Evolutionary conservation across 2,329 filamentous ascomycete genomes (phyloP).

Genomic region (Fusarium beomiforme): DNA sequence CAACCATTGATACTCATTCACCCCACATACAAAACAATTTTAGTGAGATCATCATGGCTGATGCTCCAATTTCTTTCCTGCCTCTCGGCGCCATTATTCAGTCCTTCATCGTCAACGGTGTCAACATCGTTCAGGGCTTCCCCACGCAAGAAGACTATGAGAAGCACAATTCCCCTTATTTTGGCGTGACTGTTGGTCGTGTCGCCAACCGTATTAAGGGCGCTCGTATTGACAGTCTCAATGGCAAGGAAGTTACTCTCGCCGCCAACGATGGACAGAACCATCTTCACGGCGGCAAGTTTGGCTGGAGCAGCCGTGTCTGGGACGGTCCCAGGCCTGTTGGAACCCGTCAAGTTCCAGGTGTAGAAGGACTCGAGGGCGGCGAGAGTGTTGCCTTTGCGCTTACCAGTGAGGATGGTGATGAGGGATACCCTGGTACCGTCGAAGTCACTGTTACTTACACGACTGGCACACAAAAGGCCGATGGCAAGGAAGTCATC

Average conservation of each 20-base stretch:
- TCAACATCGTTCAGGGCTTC: constrained; percentile 92
- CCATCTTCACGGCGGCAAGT: constrained; percentile 75
- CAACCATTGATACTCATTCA: constrained; percentile 3
- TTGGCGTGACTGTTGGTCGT: constrained; percentile 92
- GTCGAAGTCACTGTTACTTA: constrained; percentile 84
- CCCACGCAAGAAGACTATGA: constrained; percentile 79
- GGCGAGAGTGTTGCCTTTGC: constrained; percentile 75
- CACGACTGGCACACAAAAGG: constrained; percentile 74
- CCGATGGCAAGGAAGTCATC: constrained; percentile 70
- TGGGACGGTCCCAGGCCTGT: constrained; percentile 78
- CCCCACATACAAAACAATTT: neutral
- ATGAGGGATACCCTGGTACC: constrained; percentile 90
- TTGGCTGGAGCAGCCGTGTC: constrained; percentile 83
- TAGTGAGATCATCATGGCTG: constrained; percentile 49
- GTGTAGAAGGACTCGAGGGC: constrained; percentile 63
- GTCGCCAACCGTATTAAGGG: constrained; percentile 82
- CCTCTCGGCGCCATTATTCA: constrained; percentile 84
- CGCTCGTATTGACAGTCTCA: constrained; percentile 77
- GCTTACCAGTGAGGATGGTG: constrained; percentile 78
- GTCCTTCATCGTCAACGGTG: constrained; percentile 77
- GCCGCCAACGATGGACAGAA: constrained; percentile 82
- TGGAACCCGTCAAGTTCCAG: constrained; percentile 59
- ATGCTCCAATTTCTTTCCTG: constrained; percentile 71
- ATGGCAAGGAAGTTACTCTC: constrained; percentile 75
- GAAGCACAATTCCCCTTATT: constrained; percentile 79